Conservation (phyloP, 2,329 filamentous ascomycete genomes). For the Aspergillus pseudoglaucus region DNA sequence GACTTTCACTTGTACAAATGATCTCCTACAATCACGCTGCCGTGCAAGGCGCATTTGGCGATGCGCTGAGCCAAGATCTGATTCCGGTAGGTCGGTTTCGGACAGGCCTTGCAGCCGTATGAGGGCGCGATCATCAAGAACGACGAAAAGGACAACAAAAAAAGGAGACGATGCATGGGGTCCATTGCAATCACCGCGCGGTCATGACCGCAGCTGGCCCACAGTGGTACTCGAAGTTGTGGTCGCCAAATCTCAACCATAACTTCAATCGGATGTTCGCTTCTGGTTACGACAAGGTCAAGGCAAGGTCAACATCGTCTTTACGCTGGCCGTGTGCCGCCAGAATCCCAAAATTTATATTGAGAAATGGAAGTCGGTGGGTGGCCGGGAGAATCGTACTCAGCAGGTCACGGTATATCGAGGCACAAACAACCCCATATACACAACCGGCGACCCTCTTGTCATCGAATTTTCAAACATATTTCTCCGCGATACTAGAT, state of each 20-base stretch:
- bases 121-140: neutral
- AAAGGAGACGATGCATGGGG: neutral
- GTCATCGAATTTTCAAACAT: neutral
- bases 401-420: neutral
- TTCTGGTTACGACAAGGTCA: constrained; percentile 6
- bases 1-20: neutral
- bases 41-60: neutral
- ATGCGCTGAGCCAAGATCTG: neutral
- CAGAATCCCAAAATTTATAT: constrained; percentile 1
- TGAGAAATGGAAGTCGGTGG: constrained; percentile 1
- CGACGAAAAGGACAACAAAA: neutral
- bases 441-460: neutral
- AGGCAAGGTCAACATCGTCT: neutral
- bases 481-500: neutral
- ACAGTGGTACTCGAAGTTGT: neutral
- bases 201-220: neutral
- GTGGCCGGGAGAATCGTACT: neutral
- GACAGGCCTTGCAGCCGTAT: neutral
- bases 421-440: neutral
- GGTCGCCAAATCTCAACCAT: neutral
- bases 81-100: neutral
- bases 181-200: neutral
- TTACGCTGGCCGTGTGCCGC: constrained; percentile 3
- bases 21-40: neutral
- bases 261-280: constrained; percentile 2